A percentile compares a stretch with the other conserved stretches of the same genome.
phyloP scores from a whole-genome alignment of 768 basidiomycete genomes.

The Cyathus striatus region DNA sequence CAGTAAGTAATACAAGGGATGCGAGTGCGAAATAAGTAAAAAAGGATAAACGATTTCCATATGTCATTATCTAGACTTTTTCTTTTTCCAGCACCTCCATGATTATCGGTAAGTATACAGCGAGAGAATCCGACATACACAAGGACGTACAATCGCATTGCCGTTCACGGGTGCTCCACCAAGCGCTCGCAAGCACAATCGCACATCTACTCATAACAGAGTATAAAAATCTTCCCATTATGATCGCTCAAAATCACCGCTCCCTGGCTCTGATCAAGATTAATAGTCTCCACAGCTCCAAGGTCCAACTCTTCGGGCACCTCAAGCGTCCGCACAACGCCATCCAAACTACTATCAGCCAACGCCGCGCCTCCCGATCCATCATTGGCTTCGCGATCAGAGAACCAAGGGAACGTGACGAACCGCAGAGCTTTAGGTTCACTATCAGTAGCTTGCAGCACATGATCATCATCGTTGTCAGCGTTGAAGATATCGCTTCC shows the following conservation, averaged over 20 bases:
- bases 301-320: slow-evolving; percentile 63
- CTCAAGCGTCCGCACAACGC: slow-evolving; percentile 55
- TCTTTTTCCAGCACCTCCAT: no score
- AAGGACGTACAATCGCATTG: no score
- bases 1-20: no score
- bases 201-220: slow-evolving; percentile 65
- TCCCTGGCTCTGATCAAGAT: slow-evolving; percentile 74
- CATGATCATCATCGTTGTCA: background rate
- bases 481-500: background rate
- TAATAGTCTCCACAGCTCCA: slow-evolving; percentile 66
- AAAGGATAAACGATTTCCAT: no score
- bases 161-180: no score
- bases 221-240: slow-evolving; percentile 66
- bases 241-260: slow-evolving; percentile 65
- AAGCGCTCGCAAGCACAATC: no score
- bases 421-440: slow-evolving; percentile 57
- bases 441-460: slow-evolving; percentile 9
- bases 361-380: slow-evolving; percentile 14
- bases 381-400: slow-evolving; percentile 18
- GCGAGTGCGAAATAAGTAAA: no score
- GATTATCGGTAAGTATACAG: no score
- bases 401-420: slow-evolving; percentile 63
- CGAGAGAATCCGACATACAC: no score
- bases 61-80: no score
- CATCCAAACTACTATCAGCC: slow-evolving; percentile 20